phyloP scores from a whole-genome alignment of 78 protist genomes.

The Dictyostelium brefeldianum region DNA sequence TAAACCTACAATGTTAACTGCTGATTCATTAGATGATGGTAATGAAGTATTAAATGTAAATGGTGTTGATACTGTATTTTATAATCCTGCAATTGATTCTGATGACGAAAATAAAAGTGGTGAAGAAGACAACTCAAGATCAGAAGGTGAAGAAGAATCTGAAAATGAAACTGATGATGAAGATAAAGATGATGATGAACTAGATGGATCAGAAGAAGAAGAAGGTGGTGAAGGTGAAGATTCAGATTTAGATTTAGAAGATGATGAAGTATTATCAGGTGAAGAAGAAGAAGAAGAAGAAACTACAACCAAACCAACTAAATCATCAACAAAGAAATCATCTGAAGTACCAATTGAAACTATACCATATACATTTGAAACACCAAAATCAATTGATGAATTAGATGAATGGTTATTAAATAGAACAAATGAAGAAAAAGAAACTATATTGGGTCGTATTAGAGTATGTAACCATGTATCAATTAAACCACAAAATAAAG shows the following conservation, averaged over 20 bases:
- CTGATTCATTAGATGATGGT: slow-evolving; percentile 31
- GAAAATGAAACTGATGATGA: slow-evolving; percentile 4
- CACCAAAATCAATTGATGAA: slow-evolving; percentile 68
- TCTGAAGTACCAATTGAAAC: slow-evolving; percentile 12
- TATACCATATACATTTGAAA: slow-evolving; percentile 76
- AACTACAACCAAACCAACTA: neutral
- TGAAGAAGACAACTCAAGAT: too few species aligned
- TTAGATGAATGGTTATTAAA: slow-evolving; percentile 66
- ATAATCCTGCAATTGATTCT: neutral
- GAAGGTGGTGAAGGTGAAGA: slow-evolving; percentile 5
- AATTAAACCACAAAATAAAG: slow-evolving; percentile 82
- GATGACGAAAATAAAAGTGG: neutral
- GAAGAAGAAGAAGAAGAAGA: slow-evolving; percentile 65
- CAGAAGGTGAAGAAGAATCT: neutral
- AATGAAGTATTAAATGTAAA: slow-evolving; percentile 4
- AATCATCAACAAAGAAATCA: slow-evolving; percentile 25
- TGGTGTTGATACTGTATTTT: slow-evolving; percentile 9
- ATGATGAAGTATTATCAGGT: slow-evolving; percentile 23
- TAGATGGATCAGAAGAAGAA: neutral
- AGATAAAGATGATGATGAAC: slow-evolving; percentile 21
- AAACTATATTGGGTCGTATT: slow-evolving; percentile 45
- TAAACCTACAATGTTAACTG: slow-evolving; percentile 36
- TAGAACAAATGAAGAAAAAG: slow-evolving; percentile 39
- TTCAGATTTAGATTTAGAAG: slow-evolving; percentile 12
- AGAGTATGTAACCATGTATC: slow-evolving; percentile 80